A percentile compares a stretch with the other conserved stretches of the same genome.
Conservation (phyloP, 176 grass and related monocot species). For the Ensete glaucum region DNA sequence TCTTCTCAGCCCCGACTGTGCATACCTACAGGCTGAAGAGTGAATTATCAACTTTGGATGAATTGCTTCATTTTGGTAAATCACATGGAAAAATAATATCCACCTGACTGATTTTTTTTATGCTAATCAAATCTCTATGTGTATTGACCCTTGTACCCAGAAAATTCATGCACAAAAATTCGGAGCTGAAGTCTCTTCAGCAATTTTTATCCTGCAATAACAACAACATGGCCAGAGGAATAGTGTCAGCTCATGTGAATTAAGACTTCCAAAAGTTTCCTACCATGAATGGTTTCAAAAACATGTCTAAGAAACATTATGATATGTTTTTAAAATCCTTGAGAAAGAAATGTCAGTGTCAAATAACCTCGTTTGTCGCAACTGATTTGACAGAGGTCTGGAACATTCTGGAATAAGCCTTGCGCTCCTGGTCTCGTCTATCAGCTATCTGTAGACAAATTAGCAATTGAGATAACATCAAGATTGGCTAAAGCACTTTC, state of each 20-base stretch:
- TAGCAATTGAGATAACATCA: background rate
- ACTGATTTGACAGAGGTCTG: constrained; percentile 56
- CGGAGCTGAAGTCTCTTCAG: background rate
- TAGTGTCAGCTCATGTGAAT: background rate
- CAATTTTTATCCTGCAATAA: background rate
- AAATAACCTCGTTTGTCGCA: constrained; percentile 34
- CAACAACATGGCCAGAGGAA: no score
- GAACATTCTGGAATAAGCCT: constrained; percentile 81
- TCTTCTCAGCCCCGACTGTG: constrained; percentile 1
- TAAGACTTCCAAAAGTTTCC: background rate
- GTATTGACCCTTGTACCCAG: background rate
- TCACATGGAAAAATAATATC: background rate
- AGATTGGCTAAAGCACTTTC: background rate
- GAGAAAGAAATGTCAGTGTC: background rate
- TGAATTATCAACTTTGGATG: background rate
- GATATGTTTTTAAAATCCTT: background rate
- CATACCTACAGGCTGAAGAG: constrained; percentile 6
- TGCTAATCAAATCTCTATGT: constrained; percentile 3
- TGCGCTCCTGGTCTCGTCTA: constrained; percentile 61
- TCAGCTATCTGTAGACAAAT: constrained; percentile 49
- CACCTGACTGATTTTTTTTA: background rate
- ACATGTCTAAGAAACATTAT: background rate
- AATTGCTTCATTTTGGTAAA: no score
- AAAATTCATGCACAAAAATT: constrained; percentile 1
- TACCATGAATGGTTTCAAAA: background rate